Evolutionary conservation across 2,329 filamentous ascomycete genomes (phyloP).

Genomic region (Geosmithia morbida): DNA sequence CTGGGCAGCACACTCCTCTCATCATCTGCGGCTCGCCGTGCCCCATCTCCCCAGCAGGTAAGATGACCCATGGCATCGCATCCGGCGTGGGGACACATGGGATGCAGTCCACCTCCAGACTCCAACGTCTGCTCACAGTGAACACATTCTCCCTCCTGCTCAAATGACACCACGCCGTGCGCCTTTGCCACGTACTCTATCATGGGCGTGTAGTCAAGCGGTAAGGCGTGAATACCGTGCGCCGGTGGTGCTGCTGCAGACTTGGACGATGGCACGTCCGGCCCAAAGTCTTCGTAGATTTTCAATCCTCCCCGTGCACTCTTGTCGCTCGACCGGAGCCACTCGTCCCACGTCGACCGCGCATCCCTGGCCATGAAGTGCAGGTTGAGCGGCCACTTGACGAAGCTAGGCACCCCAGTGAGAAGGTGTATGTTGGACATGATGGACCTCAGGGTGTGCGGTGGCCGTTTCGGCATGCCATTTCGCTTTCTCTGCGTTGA

Average conservation of each 20-base stretch:
- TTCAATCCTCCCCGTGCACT: conserved; percentile 30
- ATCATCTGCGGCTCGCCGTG: conserved; percentile 16
- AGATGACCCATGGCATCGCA: conserved; percentile 47
- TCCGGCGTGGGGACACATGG: conserved; percentile 35
- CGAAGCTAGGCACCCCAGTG: conserved; percentile 65
- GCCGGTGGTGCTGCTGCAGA: conserved; percentile 2
- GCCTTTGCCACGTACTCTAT: conserved; percentile 41
- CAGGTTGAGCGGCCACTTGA: conserved; percentile 66
- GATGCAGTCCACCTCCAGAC: conserved; percentile 35
- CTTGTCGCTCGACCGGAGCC: conserved; percentile 33
- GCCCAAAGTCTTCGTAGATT: conserved; percentile 42
- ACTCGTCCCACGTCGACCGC: conserved; percentile 51
- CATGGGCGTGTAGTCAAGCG: conserved; percentile 38
- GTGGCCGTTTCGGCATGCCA: conserved; percentile 40
- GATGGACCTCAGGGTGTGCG: conserved; percentile 48
- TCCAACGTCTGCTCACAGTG: conserved; percentile 32
- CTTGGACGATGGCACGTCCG: background rate
- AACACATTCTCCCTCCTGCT: conserved; percentile 39
- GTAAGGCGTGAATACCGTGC: conserved; percentile 35
- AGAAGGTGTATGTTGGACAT: conserved; percentile 73
- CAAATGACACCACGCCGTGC: conserved; percentile 36
- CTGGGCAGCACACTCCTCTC: conserved; percentile 46
- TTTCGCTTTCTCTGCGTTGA: conserved; percentile 35
- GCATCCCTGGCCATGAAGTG: conserved; percentile 67
- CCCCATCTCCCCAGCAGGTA: conserved; percentile 47